A percentile compares a stretch with the other conserved stretches of the same genome.
phyloP scores from a whole-genome alignment of 257 asterid species.

The Leonotis leonurus region DNA sequence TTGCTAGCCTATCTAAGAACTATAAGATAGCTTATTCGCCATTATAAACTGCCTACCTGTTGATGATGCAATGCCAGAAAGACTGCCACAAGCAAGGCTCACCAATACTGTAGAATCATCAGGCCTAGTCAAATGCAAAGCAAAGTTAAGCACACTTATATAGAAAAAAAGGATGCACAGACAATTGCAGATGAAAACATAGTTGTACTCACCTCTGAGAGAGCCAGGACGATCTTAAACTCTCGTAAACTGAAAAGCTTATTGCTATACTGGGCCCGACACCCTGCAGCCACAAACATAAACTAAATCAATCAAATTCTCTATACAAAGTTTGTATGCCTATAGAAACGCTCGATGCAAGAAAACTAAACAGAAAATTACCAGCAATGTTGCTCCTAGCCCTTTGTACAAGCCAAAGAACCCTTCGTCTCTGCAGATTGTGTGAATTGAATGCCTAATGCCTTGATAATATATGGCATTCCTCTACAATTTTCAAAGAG shows the following conservation, averaged over 20 bases:
- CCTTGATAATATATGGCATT: slow-evolving; percentile 73
- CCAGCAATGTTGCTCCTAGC: slow-evolving; percentile 89
- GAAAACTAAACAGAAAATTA: slow-evolving; percentile 16
- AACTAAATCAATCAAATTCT: not conserved
- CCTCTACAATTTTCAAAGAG: slow-evolving; percentile 41
- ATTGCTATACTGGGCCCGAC: slow-evolving; percentile 96
- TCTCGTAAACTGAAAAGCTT: slow-evolving; percentile 83
- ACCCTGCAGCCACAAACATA: slow-evolving; percentile 46
- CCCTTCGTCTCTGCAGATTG: slow-evolving; percentile 94
- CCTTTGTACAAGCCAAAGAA: slow-evolving; percentile 85
- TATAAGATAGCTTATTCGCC: not conserved
- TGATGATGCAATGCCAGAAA: slow-evolving; percentile 90
- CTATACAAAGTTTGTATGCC: not conserved
- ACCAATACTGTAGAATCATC: slow-evolving; percentile 55
- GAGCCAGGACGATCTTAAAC: slow-evolving; percentile 59
- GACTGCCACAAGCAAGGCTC: slow-evolving; percentile 94
- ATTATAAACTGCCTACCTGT: slow-evolving; percentile 46
- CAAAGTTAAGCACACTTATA: not conserved
- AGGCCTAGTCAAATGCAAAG: slow-evolving; percentile 41
- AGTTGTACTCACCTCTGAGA: slow-evolving; percentile 40
- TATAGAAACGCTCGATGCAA: not conserved
- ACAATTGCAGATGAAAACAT: not conserved
- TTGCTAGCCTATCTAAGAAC: not conserved
- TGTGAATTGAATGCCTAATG: slow-evolving; percentile 62
- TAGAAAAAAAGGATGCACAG: not conserved